Base-by-base conservation (phyloP, 345 rosid species). In the Gossypium mustelinum region DNA sequence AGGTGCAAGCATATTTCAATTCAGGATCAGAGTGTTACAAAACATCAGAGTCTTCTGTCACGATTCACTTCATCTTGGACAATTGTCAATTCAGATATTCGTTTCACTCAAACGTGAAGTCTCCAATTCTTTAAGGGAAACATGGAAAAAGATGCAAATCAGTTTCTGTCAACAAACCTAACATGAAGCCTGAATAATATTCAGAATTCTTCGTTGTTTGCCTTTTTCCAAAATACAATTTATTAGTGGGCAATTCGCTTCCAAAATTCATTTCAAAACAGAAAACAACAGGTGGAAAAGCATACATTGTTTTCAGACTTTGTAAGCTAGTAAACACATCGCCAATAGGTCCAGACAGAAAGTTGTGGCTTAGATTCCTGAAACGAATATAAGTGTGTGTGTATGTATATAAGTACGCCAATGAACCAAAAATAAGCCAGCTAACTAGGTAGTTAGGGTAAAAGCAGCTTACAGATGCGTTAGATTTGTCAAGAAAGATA, bases 301-400 rank as follows among this genome's bases (percentile, higher is more conserved):
- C 87, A 75, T 91, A 95, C 99, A 95, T 83, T 80, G 87, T 94
- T 75, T 80, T 87, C 52, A 95, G 86, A 81, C 81, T 83, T 58
- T 76, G 87, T 65, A 95, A 70, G 73, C 87, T 92, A 65, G 81
- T 69, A 76, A 95, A 95, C 84, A 92, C 93, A 79, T 90, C 83
- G 78, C 98, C 98, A 81, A 95, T 79, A 25, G 96, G 89, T 83
- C 98, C 97, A 56, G 90, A 84, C 58, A 95, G 81, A 25, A 73
- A 68, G 70, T 94, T 95, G 84, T 86, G 94, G 87, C 97, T 92
- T 78, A 95, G 79, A 80, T 95, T 95, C 87, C 99, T 95, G 84
- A 76, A 82, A 79, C 64, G 61, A 48, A 48, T 11, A 48, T 48
- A 68, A 11, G 61, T 72, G 47, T 52, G 18, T 34, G 41, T 34